Evolutionary conservation across 495 filamentous ascomycete species (phyloP).

Genomic region (Cudoniella acicularis): DNA sequence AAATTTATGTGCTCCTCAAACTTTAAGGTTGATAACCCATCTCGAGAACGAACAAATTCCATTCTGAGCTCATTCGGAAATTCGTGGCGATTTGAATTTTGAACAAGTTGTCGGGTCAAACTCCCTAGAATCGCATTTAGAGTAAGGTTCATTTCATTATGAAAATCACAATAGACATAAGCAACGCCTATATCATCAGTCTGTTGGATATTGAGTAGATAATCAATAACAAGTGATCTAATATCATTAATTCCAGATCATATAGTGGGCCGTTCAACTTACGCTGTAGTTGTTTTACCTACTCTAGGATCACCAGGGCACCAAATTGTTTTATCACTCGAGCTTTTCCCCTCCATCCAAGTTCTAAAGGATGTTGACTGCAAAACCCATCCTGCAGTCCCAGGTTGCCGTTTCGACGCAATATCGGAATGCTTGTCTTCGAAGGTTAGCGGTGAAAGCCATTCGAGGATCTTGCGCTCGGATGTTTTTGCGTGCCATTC

Average conservation of each 20-base stretch:
- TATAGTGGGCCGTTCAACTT: no score
- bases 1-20: not conserved
- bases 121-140: not conserved
- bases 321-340: not conserved
- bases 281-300: not conserved
- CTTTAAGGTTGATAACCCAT: not conserved
- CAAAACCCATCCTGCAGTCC: not conserved
- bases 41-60: not conserved
- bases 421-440: not conserved
- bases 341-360: not conserved
- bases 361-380: not conserved
- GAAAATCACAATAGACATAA: not conserved
- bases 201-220: not conserved
- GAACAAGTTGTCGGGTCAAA: not conserved
- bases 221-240: not conserved
- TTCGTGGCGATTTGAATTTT: not conserved
- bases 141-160: not conserved
- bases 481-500: not conserved
- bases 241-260: no score
- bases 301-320: not conserved
- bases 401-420: not conserved
- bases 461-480: not conserved
- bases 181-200: not conserved
- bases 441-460: not conserved
- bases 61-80: not conserved